These are phyloP conservation scores for Monilinia polystroma DNA, from an alignment of 2,329 filamentous ascomycete species.

Conservation along the genomic window DNA sequence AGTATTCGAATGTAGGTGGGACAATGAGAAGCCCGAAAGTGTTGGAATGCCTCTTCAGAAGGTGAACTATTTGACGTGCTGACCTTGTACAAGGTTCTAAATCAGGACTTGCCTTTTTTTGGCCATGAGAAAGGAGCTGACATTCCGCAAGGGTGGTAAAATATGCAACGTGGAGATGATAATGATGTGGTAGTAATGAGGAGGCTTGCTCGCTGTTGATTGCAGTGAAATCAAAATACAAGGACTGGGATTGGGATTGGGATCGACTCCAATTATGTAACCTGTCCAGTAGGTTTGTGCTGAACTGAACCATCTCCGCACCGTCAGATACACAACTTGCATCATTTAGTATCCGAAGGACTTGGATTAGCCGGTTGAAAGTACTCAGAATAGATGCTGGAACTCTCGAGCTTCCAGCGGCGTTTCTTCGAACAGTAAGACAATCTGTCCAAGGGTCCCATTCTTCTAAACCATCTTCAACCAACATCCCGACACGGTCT, in stretches of 20 bases:
- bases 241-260: constrained; percentile 32
- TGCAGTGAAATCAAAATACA: constrained; percentile 31
- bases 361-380: constrained; percentile 40
- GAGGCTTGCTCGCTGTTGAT: constrained; percentile 28
- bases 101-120: constrained; percentile 29
- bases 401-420: constrained; percentile 31
- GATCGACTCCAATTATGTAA: constrained; percentile 34
- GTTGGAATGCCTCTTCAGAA: constrained; percentile 44
- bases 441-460: constrained; percentile 70
- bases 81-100: constrained; percentile 41
- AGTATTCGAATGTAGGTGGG: constrained; percentile 45
- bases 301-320: constrained; percentile 27
- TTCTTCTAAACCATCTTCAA: constrained; percentile 69
- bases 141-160: constrained; percentile 36
- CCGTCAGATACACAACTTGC: constrained; percentile 30
- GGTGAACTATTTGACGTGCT: constrained; percentile 41
- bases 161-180: constrained; percentile 38
- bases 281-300: constrained; percentile 32
- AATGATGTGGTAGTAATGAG: constrained; percentile 39
- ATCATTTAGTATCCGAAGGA: constrained; percentile 38
- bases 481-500: constrained; percentile 48
- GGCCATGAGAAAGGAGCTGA: constrained; percentile 32
- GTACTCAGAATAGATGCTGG: constrained; percentile 41
- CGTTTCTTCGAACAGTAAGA: constrained; percentile 41
- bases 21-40: constrained; percentile 44